Evolutionary conservation across 768 basidiomycete genomes (phyloP).

Genomic region (Psilocybe cubensis): DNA sequence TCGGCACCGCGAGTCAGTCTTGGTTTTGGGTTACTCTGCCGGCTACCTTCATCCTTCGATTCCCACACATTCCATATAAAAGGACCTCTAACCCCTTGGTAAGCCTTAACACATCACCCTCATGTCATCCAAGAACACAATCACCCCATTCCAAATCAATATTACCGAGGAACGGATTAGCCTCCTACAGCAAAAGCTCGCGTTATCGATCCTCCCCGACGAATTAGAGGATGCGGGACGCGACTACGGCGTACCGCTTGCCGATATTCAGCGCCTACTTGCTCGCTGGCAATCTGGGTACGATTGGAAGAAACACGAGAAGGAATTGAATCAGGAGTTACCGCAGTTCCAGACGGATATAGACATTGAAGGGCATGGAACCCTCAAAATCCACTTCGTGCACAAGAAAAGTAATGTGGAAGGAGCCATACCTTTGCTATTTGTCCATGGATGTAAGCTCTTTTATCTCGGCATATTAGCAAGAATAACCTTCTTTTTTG

Average conservation of each 20-base stretch:
- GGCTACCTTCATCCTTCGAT: neutral
- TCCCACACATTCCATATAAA: neutral
- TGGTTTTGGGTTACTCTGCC: too few relatives aligned
- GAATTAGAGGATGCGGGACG: slow-evolving; percentile 55
- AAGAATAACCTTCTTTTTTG: neutral
- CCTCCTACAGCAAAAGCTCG: slow-evolving; percentile 48
- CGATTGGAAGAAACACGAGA: slow-evolving; percentile 61
- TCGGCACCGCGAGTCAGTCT: too few relatives aligned
- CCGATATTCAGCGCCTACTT: slow-evolving; percentile 51
- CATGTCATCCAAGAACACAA: neutral
- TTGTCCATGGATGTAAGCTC: slow-evolving; percentile 59
- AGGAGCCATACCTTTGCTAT: slow-evolving; percentile 61
- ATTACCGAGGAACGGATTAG: slow-evolving; percentile 46
- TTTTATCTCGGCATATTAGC: neutral
- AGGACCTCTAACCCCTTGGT: neutral
- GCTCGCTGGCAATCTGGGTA: slow-evolving; percentile 55
- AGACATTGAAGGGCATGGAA: slow-evolving; percentile 47
- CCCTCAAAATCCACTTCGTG: slow-evolving; percentile 56
- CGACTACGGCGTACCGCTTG: slow-evolving; percentile 58
- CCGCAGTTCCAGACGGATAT: slow-evolving; percentile 61
- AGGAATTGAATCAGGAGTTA: slow-evolving; percentile 49
- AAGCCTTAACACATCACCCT: neutral
- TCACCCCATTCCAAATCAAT: slow-evolving; percentile 46
- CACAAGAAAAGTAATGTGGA: slow-evolving; percentile 49
- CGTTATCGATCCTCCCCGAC: slow-evolving; percentile 53